Percentiles rank a stretch among this genome's conserved stretches.
Conservation (phyloP, 2,329 filamentous ascomycete genomes). For the Apiospora malaysiana region DNA sequence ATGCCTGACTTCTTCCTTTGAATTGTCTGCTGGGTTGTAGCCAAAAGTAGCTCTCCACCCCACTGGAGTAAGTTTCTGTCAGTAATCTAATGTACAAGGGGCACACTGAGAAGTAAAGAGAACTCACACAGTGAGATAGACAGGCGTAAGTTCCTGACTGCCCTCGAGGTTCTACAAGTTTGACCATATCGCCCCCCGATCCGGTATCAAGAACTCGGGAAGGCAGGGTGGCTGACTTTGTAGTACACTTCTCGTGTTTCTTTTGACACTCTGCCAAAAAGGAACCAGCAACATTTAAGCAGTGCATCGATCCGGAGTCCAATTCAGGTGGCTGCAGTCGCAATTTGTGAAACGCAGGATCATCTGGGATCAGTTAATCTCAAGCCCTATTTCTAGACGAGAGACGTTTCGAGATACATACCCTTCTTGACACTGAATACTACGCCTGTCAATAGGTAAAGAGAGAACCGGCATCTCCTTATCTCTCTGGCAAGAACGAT, state of each 20-base stretch:
- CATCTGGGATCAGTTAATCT: background rate
- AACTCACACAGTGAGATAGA: background rate
- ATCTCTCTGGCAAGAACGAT: background rate
- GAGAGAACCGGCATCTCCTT: background rate
- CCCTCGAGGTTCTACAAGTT: background rate
- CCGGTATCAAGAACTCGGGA: background rate
- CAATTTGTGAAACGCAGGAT: background rate
- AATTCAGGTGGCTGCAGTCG: background rate
- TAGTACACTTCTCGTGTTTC: background rate
- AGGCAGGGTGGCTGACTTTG: background rate
- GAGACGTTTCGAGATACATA: background rate
- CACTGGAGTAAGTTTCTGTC: background rate
- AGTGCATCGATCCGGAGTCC: background rate
- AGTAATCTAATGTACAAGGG: background rate
- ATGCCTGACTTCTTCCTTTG: background rate
- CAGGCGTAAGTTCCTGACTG: background rate
- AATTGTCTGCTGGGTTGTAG: background rate
- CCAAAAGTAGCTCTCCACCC: background rate
- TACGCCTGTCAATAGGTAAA: background rate
- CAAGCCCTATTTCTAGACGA: fast-evolving
- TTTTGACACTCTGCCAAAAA: background rate
- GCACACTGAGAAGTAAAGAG: background rate
- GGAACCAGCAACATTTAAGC: background rate
- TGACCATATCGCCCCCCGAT: background rate
- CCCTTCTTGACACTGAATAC: background rate